Evolutionary conservation across 805 yeast species (phyloP), one percentile per base, ranked within the genome.

Genomic region (Myxozyma lipomycoides): DNA sequence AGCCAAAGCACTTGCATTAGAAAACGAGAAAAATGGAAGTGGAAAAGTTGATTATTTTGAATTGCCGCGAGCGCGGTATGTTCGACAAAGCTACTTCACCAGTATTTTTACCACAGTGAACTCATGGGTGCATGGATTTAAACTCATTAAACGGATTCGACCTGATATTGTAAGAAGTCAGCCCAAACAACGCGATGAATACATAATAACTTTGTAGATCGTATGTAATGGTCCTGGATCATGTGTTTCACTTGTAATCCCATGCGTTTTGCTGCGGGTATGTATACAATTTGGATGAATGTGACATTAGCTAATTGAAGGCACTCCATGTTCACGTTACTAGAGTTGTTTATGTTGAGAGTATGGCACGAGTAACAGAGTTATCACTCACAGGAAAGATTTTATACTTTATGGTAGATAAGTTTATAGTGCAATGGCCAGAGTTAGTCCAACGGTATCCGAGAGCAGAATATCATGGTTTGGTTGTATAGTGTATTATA

Each of bases 381-480:
- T 73, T 93, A 46, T 88, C 96, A 62, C 68, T 89, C 28, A 81
- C 90, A 17, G 98, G 98, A 0, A 64, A 68, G 43, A 65, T 93
- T 18, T 64, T 91, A 12, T 72, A 84, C 55, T 88, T 88, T 2
- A 70, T 93, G 3, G 73, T 82, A 3, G 85, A 88, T 64, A 72
- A 90, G 21, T 85, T 93, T 53, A 62, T 93, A 1, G 98, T 93
- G 6, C 98, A 93, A 66, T 93, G 98, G 98, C 78, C 78, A 24
- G 72, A 73, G 24, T 70, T 93, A 48, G 73, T 75, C 5, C 55
- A 62, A 19, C 62, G 66, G 47, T 82, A 81, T 61, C 71, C 67
- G 4, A 67, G 86, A 49, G 78, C 87, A 1, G 95, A 86, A 61
- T 88, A 79, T 64, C 74, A 79, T 61, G 97, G 97, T 0, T 75